phyloP scores from a whole-genome alignment of 768 basidiomycete genomes.

The Leccinum incarnatum region DNA sequence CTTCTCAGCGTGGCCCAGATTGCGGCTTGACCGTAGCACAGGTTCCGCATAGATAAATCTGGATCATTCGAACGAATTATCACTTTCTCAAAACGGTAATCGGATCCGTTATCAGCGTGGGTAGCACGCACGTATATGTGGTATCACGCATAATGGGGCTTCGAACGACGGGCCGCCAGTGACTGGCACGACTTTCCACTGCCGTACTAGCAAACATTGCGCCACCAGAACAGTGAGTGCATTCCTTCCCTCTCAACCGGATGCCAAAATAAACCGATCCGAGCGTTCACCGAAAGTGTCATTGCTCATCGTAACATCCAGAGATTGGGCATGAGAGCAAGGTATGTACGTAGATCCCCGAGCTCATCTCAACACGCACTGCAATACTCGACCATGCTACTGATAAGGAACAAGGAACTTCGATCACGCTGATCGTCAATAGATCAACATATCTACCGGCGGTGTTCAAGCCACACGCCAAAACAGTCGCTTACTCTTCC shows the following conservation, averaged over 20 bases:
- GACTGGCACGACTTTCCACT: not conserved
- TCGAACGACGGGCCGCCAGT: not conserved
- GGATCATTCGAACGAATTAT: not conserved
- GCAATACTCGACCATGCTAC: constrained; percentile 3
- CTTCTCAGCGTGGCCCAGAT: not conserved
- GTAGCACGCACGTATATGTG: not conserved
- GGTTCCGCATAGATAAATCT: not conserved
- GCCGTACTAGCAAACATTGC: not conserved
- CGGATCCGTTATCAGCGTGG: not conserved
- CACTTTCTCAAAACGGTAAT: not conserved
- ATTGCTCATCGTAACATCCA: not conserved
- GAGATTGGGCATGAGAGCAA: constrained; percentile 8
- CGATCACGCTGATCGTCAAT: not conserved
- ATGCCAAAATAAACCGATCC: not conserved
- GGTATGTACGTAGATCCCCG: not conserved
- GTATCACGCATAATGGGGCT: not conserved
- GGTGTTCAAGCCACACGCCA: constrained; percentile 4
- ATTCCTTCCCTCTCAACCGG: not conserved
- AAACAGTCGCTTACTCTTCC: constrained; percentile 16
- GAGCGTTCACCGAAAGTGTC: not conserved
- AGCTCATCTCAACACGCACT: not conserved
- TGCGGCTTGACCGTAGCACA: not conserved
- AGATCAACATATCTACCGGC: constrained; percentile 6
- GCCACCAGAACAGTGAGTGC: not conserved
- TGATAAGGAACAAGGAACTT: constrained; percentile 3